These are phyloP conservation scores for Pseudopithomyces maydicus DNA, from an alignment of 2,329 filamentous ascomycete genomes.

Conservation along the genomic window DNA sequence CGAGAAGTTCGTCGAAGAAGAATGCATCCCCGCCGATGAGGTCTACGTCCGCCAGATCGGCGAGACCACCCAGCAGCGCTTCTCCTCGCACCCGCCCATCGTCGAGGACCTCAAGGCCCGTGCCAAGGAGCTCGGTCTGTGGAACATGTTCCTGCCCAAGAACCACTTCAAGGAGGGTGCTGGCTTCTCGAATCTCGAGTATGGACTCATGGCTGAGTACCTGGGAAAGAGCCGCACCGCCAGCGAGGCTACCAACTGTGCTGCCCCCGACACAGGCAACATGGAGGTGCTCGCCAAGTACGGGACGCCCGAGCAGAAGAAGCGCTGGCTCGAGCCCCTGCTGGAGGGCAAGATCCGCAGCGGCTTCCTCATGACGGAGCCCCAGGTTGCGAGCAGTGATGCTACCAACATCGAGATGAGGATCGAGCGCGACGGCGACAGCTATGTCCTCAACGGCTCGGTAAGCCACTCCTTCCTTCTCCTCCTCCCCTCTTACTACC, in stretches of 20 bases:
- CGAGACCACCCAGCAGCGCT: conserved; percentile 71
- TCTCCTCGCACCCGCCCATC: conserved; percentile 76
- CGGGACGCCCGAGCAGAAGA: conserved; percentile 83
- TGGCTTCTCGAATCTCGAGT: conserved; percentile 94
- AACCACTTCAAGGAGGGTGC: conserved; percentile 95
- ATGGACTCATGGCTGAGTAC: conserved; percentile 96
- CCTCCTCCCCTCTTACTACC: background rate
- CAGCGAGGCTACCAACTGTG: conserved; percentile 74
- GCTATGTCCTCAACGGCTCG: conserved; percentile 88
- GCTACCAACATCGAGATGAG: conserved; percentile 89
- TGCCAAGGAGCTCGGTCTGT: conserved; percentile 81
- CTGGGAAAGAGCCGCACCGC: conserved; percentile 84
- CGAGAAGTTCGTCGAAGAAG: conserved; percentile 95
- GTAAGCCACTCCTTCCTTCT: conserved; percentile 53
- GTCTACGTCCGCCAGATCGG: conserved; percentile 82
- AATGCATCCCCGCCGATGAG: conserved; percentile 77
- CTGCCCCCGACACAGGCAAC: conserved; percentile 90
- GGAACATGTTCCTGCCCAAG: conserved; percentile 98
- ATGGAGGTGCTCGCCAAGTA: conserved; percentile 96
- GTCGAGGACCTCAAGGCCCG: conserved; percentile 89
- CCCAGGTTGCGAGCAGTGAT: conserved; percentile 84
- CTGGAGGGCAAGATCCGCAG: conserved; percentile 85
- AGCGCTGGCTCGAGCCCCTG: conserved; percentile 78
- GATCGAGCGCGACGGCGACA: conserved; percentile 81
- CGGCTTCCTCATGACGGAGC: conserved; percentile 94